A percentile compares a stretch with the other conserved stretches of the same genome.
These are phyloP conservation scores for Nicotiana rustica DNA, from an alignment of 305 asterid species.

Conservation along the genomic window DNA sequence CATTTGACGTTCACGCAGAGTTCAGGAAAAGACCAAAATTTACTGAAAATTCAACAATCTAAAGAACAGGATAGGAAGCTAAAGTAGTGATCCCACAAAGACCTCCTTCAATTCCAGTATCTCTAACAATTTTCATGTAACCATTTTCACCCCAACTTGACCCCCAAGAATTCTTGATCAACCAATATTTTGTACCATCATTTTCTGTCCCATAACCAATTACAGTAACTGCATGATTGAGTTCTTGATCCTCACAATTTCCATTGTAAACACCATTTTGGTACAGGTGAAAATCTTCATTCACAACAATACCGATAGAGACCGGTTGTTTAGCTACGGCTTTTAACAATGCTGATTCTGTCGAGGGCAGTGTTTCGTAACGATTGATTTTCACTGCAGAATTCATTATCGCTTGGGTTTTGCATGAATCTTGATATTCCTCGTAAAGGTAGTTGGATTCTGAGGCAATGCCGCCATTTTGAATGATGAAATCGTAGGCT, in stretches of 20 bases:
- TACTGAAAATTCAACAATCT: no score
- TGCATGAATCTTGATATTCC: slow-evolving; percentile 15
- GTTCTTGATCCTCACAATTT: background rate
- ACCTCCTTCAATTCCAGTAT: background rate
- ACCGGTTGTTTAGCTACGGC: background rate
- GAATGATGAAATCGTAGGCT: slow-evolving; percentile 35
- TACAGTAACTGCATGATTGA: slow-evolving; percentile 23
- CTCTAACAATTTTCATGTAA: slow-evolving; percentile 21
- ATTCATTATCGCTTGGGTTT: background rate
- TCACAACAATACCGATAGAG: background rate
- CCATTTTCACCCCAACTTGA: slow-evolving; percentile 28
- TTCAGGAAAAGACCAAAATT: no score
- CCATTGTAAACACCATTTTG: slow-evolving; percentile 16
- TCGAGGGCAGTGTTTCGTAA: background rate
- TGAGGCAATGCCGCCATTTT: slow-evolving; percentile 30
- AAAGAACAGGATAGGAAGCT: slow-evolving; percentile 27
- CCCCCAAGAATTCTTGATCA: slow-evolving; percentile 21
- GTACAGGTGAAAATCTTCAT: background rate
- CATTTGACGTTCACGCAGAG: no score
- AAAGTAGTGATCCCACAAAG: background rate
- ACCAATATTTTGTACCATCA: background rate
- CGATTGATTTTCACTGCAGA: background rate
- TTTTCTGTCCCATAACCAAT: background rate
- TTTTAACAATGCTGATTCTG: background rate
- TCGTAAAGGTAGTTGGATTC: slow-evolving; percentile 35